Evolutionary conservation across 805 yeast genomes (phyloP).

Genomic region (Candida maris): DNA sequence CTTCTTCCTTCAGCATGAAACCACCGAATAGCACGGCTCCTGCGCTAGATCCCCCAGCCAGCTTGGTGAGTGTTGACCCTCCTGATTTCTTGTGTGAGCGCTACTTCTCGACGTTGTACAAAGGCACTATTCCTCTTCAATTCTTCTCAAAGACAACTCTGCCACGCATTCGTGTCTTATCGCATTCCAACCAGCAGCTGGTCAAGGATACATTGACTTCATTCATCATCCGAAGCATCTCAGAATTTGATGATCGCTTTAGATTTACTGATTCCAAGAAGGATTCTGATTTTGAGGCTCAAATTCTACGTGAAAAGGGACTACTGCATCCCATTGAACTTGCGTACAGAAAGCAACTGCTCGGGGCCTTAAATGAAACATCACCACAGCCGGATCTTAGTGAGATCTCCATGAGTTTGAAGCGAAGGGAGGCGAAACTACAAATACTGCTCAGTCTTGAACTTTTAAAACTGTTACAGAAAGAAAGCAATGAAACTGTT

Average conservation of each 20-base stretch:
- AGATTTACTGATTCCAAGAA: not conserved
- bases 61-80: slow-evolving; percentile 23
- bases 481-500: not conserved
- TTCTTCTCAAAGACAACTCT: slow-evolving; percentile 31
- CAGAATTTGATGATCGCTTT: slow-evolving; percentile 21
- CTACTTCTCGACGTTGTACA: slow-evolving; percentile 28
- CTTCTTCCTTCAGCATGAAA: slow-evolving; percentile 7
- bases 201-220: slow-evolving; percentile 18
- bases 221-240: slow-evolving; percentile 18
- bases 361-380: slow-evolving; percentile 3
- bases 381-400: slow-evolving; percentile 6
- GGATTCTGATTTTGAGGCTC: not conserved
- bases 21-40: slow-evolving; percentile 7
- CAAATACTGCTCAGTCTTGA: slow-evolving; percentile 30
- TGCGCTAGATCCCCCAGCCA: slow-evolving; percentile 10
- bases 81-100: slow-evolving; percentile 23
- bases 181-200: slow-evolving; percentile 21
- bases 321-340: slow-evolving; percentile 12
- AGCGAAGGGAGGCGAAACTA: slow-evolving; percentile 27
- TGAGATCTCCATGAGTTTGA: slow-evolving; percentile 14
- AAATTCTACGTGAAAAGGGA: not conserved
- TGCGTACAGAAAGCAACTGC: slow-evolving; percentile 5
- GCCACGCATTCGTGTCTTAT: slow-evolving; percentile 26
- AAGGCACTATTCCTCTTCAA: slow-evolving; percentile 24
- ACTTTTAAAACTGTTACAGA: slow-evolving; percentile 17